Percentiles rank a stretch among this genome's conserved stretches.
Conservation (phyloP, 2,329 filamentous ascomycete species). For the Xylaria polymorpha region DNA sequence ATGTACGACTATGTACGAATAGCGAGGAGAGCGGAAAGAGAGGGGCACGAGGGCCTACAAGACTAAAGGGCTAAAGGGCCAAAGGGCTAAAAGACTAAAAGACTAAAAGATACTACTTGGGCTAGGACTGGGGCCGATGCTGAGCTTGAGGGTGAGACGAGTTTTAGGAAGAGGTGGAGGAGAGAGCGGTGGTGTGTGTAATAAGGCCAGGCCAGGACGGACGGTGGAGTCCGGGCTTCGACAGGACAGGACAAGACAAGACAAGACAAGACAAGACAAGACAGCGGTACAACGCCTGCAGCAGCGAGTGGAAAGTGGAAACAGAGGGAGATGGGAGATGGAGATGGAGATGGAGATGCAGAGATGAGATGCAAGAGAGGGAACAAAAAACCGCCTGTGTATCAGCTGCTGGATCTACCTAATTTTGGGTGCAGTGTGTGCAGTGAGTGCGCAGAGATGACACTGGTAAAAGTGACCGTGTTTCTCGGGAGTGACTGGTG, state of each 20-base stretch:
- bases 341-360: background rate
- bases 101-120: constrained; percentile 27
- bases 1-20: constrained; percentile 14
- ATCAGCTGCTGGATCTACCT: constrained; percentile 22
- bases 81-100: background rate
- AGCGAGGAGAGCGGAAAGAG: constrained; percentile 27
- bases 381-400: constrained; percentile 1
- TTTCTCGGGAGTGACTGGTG: constrained; percentile 9
- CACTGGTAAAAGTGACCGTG: constrained; percentile 26
- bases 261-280: no score
- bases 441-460: constrained; percentile 19
- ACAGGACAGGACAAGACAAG: no score
- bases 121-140: constrained; percentile 32
- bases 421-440: constrained; percentile 15
- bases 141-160: constrained; percentile 26
- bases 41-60: constrained; percentile 22
- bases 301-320: background rate
- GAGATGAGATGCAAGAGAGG: background rate
- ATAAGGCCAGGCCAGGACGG: constrained; percentile 15
- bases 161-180: constrained; percentile 6
- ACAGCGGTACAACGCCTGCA: no score
- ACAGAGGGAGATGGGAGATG: background rate
- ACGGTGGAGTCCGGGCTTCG: constrained; percentile 3
- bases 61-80: background rate
- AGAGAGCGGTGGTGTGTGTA: constrained; percentile 8